A percentile compares a stretch with the other conserved stretches of the same genome.
phyloP scores from a whole-genome alignment of 805 yeast genomes.

The Yarrowia sp. region DNA sequence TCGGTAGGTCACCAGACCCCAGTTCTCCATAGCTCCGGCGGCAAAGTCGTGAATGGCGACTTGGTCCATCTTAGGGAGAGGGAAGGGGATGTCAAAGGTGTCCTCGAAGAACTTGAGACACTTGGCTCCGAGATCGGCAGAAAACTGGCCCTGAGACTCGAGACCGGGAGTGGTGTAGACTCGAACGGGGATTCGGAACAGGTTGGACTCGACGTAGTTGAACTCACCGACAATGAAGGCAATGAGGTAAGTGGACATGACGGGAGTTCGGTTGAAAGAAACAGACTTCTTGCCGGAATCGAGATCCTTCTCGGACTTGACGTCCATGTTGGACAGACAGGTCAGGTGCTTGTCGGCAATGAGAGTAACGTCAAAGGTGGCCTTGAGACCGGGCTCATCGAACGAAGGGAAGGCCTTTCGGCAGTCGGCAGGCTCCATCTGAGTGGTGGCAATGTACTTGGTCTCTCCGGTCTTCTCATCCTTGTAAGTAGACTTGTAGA shows the following conservation, averaged over 20 bases:
- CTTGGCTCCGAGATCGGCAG: slow-evolving; percentile 62
- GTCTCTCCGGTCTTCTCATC: slow-evolving; percentile 50
- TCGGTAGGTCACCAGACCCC: slow-evolving; percentile 76
- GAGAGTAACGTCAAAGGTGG: slow-evolving; percentile 58
- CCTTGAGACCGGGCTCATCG: slow-evolving; percentile 71
- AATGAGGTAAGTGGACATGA: slow-evolving; percentile 70
- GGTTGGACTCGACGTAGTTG: slow-evolving; percentile 55
- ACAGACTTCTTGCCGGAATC: slow-evolving; percentile 48
- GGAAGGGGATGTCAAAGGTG: slow-evolving; percentile 68
- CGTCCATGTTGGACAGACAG: slow-evolving; percentile 69
- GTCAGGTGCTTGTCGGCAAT: slow-evolving; percentile 53
- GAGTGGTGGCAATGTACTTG: slow-evolving; percentile 61
- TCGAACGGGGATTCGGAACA: slow-evolving; percentile 61
- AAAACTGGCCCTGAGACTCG: slow-evolving; percentile 59
- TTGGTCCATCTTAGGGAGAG: slow-evolving; percentile 77
- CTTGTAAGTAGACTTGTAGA: slow-evolving; percentile 62
- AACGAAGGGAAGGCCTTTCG: slow-evolving; percentile 75
- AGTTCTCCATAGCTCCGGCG: slow-evolving; percentile 90
- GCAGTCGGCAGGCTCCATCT: slow-evolving; percentile 76
- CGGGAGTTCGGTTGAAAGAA: slow-evolving; percentile 60
- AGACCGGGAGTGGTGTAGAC: slow-evolving; percentile 69
- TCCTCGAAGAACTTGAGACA: slow-evolving; percentile 64
- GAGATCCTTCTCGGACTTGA: slow-evolving; percentile 42
- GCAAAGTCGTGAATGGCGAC: slow-evolving; percentile 76
- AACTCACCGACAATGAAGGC: slow-evolving; percentile 73